Evolutionary conservation across 1,139 yeast genomes (phyloP), one percentile per base, ranked within the genome.

Genomic region (Suhomyces maxii): DNA sequence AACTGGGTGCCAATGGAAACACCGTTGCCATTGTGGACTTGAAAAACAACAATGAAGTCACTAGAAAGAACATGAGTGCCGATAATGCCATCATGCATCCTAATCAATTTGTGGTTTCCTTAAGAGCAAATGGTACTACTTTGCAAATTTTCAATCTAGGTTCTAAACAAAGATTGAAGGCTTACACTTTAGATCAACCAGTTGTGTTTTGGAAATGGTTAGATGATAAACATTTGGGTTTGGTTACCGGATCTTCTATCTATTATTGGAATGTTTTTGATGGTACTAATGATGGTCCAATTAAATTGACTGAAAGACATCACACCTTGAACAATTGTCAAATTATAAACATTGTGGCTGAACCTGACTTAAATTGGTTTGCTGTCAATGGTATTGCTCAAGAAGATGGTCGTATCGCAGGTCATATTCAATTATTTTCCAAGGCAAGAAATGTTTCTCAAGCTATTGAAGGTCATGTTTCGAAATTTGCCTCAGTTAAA

Each of bases 41-140:
- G 63, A 77, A 82, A 54, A 84, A 89, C 63, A 84, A 83, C 71
- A 80, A 83, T 58, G 84, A 89, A 56, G 82, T 83, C 30, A 77
- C 82, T 39, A 83, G 96, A 62, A 91, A 95, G 71, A 87, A 88
- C 67, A 95, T 95, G 97, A 82, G 89, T 47, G 99, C 99, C 41
- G 99, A 95, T 70, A 88, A 91, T 54, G 98, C 97, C 43, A 93
- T 95, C 63, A 86, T 95, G 95, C 96, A 91, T 67, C 98, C 99
- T 13, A 65, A 73, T 28, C 86, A 89, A 67, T 82, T 84, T 69
- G 91, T 93, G 55, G 91, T 95, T 58, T 90, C 97, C 23, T 81
- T 95, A 55, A 81, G 98, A 63, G 98, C 99, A 40, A 95, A 91
- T 62, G 97, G 97, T 54, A 89, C 97, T 46, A 90, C 97, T 38